Percentiles rank a stretch among this genome's conserved stretches.
Conservation (phyloP, 116 monocot species). For the Posidonia oceanica region DNA sequence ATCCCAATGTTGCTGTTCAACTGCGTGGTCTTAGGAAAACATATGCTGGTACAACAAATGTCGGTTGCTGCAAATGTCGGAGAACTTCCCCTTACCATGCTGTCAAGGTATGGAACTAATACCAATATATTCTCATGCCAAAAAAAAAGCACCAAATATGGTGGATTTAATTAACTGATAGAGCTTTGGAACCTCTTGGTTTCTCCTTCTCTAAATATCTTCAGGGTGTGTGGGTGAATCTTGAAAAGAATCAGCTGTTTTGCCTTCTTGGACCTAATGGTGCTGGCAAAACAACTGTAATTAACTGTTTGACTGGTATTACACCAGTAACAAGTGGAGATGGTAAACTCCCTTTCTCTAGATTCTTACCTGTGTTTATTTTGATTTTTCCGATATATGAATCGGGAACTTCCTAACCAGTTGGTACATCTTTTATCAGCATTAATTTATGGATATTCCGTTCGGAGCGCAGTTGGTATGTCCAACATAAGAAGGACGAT, state of each 20-base stretch:
- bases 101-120: conserved; percentile 48
- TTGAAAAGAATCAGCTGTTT: conserved; percentile 77
- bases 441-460: conserved; percentile 71
- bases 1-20: conserved; percentile 51
- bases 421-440: conserved; percentile 25
- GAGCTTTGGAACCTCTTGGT: not conserved
- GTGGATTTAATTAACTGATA: too few relatives aligned
- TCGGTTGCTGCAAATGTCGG: conserved; percentile 49
- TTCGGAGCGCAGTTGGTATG: conserved; percentile 67
- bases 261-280: conserved; percentile 95
- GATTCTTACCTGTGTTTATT: too few relatives aligned
- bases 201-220: not conserved
- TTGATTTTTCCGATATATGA: not conserved
- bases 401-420: not conserved
- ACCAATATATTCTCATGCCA: not conserved
- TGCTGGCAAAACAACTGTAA: conserved; percentile 86
- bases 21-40: conserved; percentile 70
- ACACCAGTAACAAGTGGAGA: conserved; percentile 87
- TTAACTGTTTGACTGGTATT: conserved; percentile 86
- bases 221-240: conserved; percentile 54
- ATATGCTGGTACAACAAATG: conserved; percentile 50
- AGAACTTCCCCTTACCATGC: conserved; percentile 66
- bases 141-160: too few relatives aligned
- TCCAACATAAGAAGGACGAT: conserved; percentile 74
- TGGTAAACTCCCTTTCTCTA: conserved; percentile 26